phyloP scores from a whole-genome alignment of 2,329 filamentous ascomycete species.

The Fusarium sp. region DNA sequence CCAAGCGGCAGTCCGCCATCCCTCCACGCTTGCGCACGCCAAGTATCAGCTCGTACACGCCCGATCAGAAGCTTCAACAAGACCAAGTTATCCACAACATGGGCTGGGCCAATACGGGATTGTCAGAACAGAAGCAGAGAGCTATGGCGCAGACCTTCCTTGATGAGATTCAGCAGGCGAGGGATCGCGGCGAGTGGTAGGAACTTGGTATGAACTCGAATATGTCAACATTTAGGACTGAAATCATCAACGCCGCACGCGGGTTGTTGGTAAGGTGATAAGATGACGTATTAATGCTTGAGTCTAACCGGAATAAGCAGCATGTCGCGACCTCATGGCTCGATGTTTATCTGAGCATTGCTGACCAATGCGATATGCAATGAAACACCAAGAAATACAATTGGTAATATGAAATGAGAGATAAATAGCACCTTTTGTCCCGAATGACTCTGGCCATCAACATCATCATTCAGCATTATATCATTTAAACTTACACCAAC shows the following conservation, averaged over 20 bases:
- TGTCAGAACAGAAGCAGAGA: neutral
- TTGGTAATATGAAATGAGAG: neutral
- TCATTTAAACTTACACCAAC: fast-evolving
- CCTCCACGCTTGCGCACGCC: neutral
- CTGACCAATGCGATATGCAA: slow-evolving; percentile 2
- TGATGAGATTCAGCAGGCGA: neutral
- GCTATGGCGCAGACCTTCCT: no score
- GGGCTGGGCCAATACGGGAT: neutral
- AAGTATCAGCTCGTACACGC: neutral
- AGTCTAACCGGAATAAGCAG: neutral
- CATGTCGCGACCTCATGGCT: no score
- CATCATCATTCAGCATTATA: neutral
- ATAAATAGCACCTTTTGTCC: neutral
- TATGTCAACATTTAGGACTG: neutral
- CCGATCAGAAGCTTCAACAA: neutral
- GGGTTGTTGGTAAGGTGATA: no score
- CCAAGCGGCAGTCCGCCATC: neutral
- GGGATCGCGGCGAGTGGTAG: neutral
- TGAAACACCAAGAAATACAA: neutral
- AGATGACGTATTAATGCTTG: neutral
- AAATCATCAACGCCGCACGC: neutral
- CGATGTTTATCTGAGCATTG: neutral
- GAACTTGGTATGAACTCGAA: neutral
- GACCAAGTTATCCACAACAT: neutral
- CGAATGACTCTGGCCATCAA: fast-evolving